phyloP scores from a whole-genome alignment of 202 grass and related monocot species.

The Miscanthus sacchariflorus region DNA sequence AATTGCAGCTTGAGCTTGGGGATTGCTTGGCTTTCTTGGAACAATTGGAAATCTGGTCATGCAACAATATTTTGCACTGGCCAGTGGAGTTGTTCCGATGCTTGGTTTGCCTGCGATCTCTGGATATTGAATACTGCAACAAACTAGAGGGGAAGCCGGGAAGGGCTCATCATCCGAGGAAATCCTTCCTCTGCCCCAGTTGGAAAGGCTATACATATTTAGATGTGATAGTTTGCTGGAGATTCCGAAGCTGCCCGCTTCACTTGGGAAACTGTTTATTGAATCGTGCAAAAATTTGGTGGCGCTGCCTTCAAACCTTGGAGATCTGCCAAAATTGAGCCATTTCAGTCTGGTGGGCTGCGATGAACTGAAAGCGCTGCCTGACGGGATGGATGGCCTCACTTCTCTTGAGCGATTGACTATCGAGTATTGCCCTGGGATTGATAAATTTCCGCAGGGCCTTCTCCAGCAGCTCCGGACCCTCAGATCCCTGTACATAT shows the following conservation, averaged over 20 bases:
- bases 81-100: not conserved
- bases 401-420: not conserved
- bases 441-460: not conserved
- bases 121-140: rapidly evolving
- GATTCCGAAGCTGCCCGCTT: not conserved
- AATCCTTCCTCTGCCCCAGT: not conserved
- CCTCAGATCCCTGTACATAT: rapidly evolving
- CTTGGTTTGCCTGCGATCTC: not conserved
- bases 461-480: not conserved
- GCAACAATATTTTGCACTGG: not conserved
- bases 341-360: rapidly evolving
- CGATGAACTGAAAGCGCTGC: not conserved
- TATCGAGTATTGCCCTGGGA: rapidly evolving
- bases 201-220: rapidly evolving
- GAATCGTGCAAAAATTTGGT: rapidly evolving
- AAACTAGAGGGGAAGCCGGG: constrained; percentile 9
- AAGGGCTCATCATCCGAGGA: not conserved
- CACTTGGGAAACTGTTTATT: rapidly evolving
- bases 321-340: not conserved
- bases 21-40: constrained; percentile 1
- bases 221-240: not conserved
- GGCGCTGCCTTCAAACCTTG: not conserved
- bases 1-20: not conserved
- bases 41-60: not conserved
- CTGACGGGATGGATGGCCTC: not conserved